Evolutionary conservation across 139 green algal species (phyloP).

Genomic region (Limnomonas spitsbergensis): DNA sequence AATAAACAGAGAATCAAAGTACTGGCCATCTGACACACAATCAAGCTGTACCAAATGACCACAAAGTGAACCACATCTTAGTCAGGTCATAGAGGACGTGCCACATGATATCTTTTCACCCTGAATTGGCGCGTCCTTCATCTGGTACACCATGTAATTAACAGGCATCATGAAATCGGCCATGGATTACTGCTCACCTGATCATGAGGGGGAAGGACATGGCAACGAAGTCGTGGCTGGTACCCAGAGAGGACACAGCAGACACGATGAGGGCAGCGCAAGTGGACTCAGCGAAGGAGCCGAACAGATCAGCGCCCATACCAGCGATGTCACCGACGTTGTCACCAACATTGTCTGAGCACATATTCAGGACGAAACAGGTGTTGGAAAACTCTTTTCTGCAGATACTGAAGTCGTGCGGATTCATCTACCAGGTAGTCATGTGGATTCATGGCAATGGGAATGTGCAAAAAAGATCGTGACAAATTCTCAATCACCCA

Average conservation of each 20-base stretch:
- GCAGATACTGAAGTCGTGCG: not conserved
- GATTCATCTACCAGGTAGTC: not conserved
- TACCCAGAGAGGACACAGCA: conserved; percentile 56
- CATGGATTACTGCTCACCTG: no score
- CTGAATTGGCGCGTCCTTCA: no score
- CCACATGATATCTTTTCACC: no score
- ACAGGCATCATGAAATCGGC: no score
- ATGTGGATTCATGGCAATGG: not conserved
- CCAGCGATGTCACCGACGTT: conserved; percentile 98
- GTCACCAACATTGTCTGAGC: conserved; percentile 95
- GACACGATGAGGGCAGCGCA: conserved; percentile 92
- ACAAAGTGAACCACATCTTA: no score
- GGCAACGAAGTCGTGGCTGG: conserved; percentile 62
- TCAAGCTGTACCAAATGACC: no score
- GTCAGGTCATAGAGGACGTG: no score
- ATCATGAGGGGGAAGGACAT: conserved; percentile 70
- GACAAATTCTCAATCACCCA: conserved; percentile 23
- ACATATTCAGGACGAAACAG: not conserved
- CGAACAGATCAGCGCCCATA: conserved; percentile 98
- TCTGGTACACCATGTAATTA: no score
- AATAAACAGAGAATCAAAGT: no score
- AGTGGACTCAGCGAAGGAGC: conserved; percentile 93
- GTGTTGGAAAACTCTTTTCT: not conserved
- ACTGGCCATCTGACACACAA: no score
- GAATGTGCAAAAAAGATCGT: not conserved